Evolutionary conservation across 1,284 basidiomycete species (phyloP).

Genomic region (Pseudozyma tsukubaensis): DNA sequence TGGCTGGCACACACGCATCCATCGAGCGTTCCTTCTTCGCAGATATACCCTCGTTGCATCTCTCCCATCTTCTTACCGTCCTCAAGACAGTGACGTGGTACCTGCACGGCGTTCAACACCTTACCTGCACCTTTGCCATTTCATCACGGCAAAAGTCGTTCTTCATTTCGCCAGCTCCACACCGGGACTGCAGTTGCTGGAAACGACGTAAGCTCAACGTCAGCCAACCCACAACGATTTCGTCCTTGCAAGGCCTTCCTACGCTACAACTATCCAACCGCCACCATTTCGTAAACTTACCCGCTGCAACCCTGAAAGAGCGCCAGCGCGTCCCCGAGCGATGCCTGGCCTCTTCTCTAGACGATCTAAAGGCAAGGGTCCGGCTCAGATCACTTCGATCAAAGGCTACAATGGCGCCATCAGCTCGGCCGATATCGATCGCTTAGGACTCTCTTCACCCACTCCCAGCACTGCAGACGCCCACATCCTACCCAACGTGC

Average conservation of each 20-base stretch:
- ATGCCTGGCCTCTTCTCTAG: conserved; percentile 49
- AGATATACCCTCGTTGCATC: no score
- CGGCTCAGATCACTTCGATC: not conserved
- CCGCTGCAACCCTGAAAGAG: not conserved
- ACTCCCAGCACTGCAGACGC: conserved; percentile 47
- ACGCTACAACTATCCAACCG: not conserved
- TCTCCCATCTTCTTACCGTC: no score
- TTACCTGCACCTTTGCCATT: no score
- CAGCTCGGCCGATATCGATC: conserved; percentile 41
- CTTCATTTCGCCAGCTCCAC: no score
- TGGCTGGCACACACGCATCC: no score
- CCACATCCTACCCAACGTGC: conserved; percentile 30
- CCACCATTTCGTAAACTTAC: not conserved
- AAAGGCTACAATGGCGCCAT: conserved; percentile 27
- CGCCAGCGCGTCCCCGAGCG: conserved; percentile 8
- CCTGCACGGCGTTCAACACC: no score
- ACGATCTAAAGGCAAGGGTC: conserved; percentile 22
- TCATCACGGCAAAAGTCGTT: no score
- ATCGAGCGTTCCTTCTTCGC: no score
- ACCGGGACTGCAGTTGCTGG: no score
- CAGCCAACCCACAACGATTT: not conserved
- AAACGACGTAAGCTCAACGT: no score
- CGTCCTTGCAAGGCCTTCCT: not conserved
- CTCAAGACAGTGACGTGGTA: no score
- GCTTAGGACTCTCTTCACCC: conserved; percentile 33